Evolutionary conservation across 768 basidiomycete species (phyloP).

Genomic region (Podaxis sp.): DNA sequence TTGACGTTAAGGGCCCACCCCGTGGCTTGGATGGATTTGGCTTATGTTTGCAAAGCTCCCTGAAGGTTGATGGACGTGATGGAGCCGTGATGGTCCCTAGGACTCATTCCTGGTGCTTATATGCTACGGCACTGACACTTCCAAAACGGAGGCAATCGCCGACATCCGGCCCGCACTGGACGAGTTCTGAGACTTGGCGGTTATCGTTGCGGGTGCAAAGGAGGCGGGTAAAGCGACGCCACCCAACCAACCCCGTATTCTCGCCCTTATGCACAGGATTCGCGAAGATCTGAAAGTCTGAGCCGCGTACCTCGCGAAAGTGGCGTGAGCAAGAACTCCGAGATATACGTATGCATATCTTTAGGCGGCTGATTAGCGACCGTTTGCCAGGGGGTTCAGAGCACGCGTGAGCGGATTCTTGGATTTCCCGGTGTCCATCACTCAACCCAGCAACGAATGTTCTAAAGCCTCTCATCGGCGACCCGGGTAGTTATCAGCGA

Average conservation of each 20-base stretch:
- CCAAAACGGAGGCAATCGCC: not conserved
- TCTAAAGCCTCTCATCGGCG: not conserved
- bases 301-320: not conserved
- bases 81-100: not conserved
- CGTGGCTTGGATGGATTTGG: not conserved
- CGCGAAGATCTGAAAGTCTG: not conserved
- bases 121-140: not conserved
- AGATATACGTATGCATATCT: not conserved
- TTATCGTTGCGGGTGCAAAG: not conserved
- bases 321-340: not conserved
- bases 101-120: not conserved
- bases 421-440: not conserved
- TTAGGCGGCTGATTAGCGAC: not conserved
- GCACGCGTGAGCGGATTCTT: not conserved
- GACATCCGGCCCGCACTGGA: not conserved
- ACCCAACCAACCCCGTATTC: not conserved
- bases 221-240: not conserved
- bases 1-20: not conserved
- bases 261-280: not conserved
- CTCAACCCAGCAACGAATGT: not conserved
- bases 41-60: too few relatives aligned
- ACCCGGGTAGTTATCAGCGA: not conserved
- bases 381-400: not conserved
- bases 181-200: not conserved
- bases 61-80: too few relatives aligned